Evolutionary conservation across 1,284 basidiomycete genomes (phyloP), one percentile per base, ranked within the genome.

Genomic region (Ustilago trichophora): DNA sequence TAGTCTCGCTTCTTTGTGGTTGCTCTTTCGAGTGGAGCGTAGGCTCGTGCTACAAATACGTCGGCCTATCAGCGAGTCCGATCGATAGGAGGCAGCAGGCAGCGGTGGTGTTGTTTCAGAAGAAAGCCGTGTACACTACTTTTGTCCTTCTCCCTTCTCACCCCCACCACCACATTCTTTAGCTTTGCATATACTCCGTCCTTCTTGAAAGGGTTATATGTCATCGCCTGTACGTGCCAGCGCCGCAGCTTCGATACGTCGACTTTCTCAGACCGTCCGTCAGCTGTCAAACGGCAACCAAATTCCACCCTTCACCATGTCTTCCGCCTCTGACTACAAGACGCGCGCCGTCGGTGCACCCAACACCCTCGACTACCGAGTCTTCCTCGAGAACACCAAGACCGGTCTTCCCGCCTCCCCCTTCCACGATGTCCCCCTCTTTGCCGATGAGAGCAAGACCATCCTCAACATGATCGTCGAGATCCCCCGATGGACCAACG

Each of bases 401-500:
- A 73, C 70, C 18, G 77, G 78, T 29, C 63, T 74, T 46, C 77
- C 79, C 26, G 70, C 72, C 7, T 81, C 79, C 40, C 67, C 77
- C 19, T 81, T 80, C 72, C 79, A 81, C 73, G 79, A 81, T 55
- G 73, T 81, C 16, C 79, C 79, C 15, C 75, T 81, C 44, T 81
- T 76, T 35, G 79, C 79, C 44, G 77, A 81, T 50, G 79, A 80
- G 72, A 56, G 57, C 56, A 79, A 81, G 70, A 74, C 72, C 10
- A 90, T 98, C 86, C 87, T 97, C 84, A 77, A 75, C 71, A 70
- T 77, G 64, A 67, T 75, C 27, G 71, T 75, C 33, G 95, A 98
- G 85, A 90, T 99, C 64, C 96, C 96, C 48, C 90, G 96, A 80
- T 99, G 96, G 96, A 97, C 94, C 83, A 98, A 98, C 87, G 83